A percentile compares a stretch with the other conserved stretches of the same genome.
Conservation (phyloP, 1,284 basidiomycete species). For the Dichomitus squalens region DNA sequence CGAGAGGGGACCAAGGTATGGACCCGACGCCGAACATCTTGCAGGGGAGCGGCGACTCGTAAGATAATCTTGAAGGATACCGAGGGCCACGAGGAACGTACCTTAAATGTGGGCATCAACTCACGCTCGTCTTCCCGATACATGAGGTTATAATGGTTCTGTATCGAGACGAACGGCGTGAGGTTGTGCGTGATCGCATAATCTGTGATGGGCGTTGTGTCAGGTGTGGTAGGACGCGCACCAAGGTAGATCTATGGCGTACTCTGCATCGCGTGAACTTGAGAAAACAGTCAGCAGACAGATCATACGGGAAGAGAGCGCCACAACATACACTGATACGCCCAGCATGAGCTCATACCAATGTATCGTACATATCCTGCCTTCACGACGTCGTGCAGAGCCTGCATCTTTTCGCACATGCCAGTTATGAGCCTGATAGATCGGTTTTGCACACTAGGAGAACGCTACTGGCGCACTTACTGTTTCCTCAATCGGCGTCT, state of each 20-base stretch:
- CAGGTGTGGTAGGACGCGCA: too few species aligned
- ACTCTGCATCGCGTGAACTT: slow-evolving; percentile 25
- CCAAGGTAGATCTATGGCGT: background rate
- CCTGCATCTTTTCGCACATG: slow-evolving; percentile 31
- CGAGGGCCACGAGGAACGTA: background rate
- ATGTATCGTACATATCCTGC: slow-evolving; percentile 40
- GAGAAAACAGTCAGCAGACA: background rate
- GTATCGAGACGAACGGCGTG: slow-evolving; percentile 56
- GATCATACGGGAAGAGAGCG: background rate
- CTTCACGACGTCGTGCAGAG: slow-evolving; percentile 39
- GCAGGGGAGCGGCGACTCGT: too few species aligned
- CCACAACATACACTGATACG: slow-evolving; percentile 29
- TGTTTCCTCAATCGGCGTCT: slow-evolving; percentile 43
- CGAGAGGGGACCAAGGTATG: slow-evolving; percentile 47
- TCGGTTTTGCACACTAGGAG: background rate
- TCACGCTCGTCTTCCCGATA: slow-evolving; percentile 54
- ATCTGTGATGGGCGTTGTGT: slow-evolving; percentile 19
- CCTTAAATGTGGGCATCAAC: slow-evolving; percentile 43
- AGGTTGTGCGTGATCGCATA: slow-evolving; percentile 39
- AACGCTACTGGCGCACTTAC: slow-evolving; percentile 12
- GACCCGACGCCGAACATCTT: slow-evolving; percentile 41
- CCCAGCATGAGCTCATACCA: slow-evolving; percentile 42
- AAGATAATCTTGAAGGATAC: background rate
- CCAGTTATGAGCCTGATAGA: too few species aligned
- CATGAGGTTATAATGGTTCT: slow-evolving; percentile 44